phyloP scores from a whole-genome alignment of 108 stramenopile species.

The Mayamaea pseudoterrestris region DNA sequence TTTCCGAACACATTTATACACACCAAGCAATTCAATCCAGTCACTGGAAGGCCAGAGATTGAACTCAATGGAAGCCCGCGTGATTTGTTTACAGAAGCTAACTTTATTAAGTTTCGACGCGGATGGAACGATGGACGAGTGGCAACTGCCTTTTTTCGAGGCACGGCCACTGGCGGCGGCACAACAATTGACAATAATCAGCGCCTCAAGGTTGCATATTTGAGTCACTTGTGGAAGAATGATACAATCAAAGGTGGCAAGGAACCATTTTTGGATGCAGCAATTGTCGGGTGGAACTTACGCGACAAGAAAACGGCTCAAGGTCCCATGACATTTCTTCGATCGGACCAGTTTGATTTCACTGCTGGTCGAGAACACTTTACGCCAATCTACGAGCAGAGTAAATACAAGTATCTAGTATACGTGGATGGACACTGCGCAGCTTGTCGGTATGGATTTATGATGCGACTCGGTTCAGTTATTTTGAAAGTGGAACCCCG shows the following conservation, averaged over 20 bases:
- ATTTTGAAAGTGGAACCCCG: slow-evolving; percentile 91
- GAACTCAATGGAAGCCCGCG: slow-evolving; percentile 71
- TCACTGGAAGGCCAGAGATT: too few species aligned
- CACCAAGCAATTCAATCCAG: too few species aligned
- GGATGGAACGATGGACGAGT: slow-evolving; percentile 89
- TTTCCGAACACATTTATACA: slow-evolving; percentile 74
- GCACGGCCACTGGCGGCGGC: slow-evolving; percentile 97
- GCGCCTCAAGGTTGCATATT: slow-evolving; percentile 78
- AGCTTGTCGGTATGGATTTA: slow-evolving; percentile 98
- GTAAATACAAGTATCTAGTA: slow-evolving; percentile 93
- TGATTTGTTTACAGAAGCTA: slow-evolving; percentile 96
- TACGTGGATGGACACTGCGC: slow-evolving; percentile 99
- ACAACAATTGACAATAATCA: slow-evolving; percentile 94
- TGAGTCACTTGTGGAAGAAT: slow-evolving; percentile 80
- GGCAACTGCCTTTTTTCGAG: slow-evolving; percentile 96
- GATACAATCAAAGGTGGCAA: slow-evolving; percentile 76
- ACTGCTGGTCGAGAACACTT: slow-evolving; percentile 88
- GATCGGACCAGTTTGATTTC: slow-evolving; percentile 57
- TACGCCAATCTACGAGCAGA: slow-evolving; percentile 98
- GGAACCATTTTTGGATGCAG: slow-evolving; percentile 88
- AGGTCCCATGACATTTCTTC: slow-evolving; percentile 81
- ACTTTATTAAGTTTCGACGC: slow-evolving; percentile 92
- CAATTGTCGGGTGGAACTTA: slow-evolving; percentile 95
- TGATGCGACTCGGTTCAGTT: slow-evolving; percentile 98
- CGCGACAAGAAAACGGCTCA: slow-evolving; percentile 91